Conservation (phyloP, 2,329 filamentous ascomycete species). For the Ceratocystis destructans region DNA sequence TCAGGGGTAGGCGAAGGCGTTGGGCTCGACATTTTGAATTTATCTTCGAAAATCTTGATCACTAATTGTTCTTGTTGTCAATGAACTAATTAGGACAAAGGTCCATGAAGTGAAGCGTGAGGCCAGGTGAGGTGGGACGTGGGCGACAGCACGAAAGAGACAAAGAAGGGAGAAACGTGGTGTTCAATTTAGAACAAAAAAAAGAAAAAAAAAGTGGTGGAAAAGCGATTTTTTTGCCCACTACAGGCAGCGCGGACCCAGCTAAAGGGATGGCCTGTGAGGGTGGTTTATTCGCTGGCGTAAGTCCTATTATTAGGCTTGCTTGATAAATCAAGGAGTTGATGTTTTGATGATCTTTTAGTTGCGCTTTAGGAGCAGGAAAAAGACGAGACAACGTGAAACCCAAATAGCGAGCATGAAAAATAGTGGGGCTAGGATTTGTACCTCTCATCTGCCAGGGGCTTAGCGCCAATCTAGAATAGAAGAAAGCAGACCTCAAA, state of each 20-base stretch:
- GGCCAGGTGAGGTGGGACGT: not conserved
- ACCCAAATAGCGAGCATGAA: constrained; percentile 7
- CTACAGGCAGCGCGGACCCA: not conserved
- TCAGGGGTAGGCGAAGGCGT: constrained; percentile 45
- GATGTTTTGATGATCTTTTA: constrained; percentile 11
- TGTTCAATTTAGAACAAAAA: not conserved
- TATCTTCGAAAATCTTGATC: not conserved
- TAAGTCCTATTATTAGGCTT: constrained; percentile 6
- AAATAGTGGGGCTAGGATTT: constrained; percentile 15
- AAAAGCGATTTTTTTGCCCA: not conserved
- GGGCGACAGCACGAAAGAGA: not conserved
- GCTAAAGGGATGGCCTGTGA: constrained; percentile 3
- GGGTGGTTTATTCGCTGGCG: not conserved
- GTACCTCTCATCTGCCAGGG: constrained; percentile 17
- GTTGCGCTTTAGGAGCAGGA: not conserved
- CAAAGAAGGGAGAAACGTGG: constrained; percentile 1
- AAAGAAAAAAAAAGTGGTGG: not conserved
- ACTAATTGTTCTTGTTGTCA: not conserved
- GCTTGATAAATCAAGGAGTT: constrained; percentile 1
- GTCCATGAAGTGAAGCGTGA: constrained; percentile 6
- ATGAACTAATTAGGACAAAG: not conserved
- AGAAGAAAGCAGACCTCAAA: constrained; percentile 3
- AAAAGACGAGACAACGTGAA: constrained; percentile 5
- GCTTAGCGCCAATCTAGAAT: constrained; percentile 10
- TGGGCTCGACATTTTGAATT: constrained; percentile 21